Conservation (phyloP, 306 rosid genomes). For the Trifolium repens region DNA sequence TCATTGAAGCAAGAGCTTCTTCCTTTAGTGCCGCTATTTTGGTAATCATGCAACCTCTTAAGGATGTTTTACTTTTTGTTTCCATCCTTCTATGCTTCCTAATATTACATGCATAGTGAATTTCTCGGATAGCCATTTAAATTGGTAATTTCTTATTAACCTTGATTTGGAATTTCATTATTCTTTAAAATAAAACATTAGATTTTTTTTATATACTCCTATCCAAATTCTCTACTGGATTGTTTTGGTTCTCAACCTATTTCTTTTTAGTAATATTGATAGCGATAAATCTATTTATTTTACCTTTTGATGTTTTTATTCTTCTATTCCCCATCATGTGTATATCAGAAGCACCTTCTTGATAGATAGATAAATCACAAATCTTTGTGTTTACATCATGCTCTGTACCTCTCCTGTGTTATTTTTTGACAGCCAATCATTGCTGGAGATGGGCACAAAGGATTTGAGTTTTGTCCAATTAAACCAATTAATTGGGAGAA, state of each 20-base stretch:
- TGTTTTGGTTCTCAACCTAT: conserved; percentile 20
- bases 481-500: conserved; percentile 93
- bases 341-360: conserved; percentile 31
- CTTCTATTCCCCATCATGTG: conserved; percentile 37
- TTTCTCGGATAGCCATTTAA: conserved; percentile 16
- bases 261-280: conserved; percentile 10
- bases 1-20: conserved; percentile 89
- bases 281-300: background rate
- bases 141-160: conserved; percentile 10
- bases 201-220: conserved; percentile 33
- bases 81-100: conserved; percentile 20
- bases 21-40: conserved; percentile 88
- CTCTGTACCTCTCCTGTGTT: conserved; percentile 43
- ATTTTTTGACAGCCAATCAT: conserved; percentile 82
- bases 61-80: conserved; percentile 38
- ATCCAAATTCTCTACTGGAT: conserved; percentile 1
- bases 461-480: conserved; percentile 94
- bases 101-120: conserved; percentile 20
- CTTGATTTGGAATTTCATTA: conserved; percentile 31
- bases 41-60: conserved; percentile 60
- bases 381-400: conserved; percentile 12
- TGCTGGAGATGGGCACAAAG: conserved; percentile 99
- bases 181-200: conserved; percentile 26
- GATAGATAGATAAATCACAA: conserved; percentile 14
- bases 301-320: conserved; percentile 12